Evolutionary conservation across 2,329 filamentous ascomycete species (phyloP).

Genomic region (Didymella pomorum): DNA sequence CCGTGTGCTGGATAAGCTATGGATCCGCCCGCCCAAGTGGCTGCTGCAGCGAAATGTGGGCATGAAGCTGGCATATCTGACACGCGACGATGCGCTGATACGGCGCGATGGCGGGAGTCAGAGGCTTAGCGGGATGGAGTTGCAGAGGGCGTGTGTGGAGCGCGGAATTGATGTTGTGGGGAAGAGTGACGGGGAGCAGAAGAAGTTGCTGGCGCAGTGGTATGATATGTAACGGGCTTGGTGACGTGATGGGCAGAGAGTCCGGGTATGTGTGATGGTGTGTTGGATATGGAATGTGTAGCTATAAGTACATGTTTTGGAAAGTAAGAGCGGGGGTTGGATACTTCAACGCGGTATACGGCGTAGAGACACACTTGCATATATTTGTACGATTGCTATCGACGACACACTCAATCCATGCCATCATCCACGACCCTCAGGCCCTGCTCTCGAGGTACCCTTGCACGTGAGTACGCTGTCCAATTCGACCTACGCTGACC

Average conservation of each 20-base stretch:
- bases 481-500: too few relatives aligned
- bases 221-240: conserved; percentile 5
- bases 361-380: neutral
- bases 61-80: conserved; percentile 68
- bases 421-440: neutral
- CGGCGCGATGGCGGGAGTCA: conserved; percentile 66
- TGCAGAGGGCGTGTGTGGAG: conserved; percentile 74
- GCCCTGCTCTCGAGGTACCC: neutral
- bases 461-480: neutral
- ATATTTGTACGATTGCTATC: neutral
- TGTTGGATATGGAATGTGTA: neutral
- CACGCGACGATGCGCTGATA: conserved; percentile 75
- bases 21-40: conserved; percentile 51
- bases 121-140: conserved; percentile 68
- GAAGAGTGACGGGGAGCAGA: conserved; percentile 40
- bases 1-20: conserved; percentile 51
- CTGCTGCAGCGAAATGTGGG: conserved; percentile 64
- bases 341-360: neutral
- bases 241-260: too few relatives aligned
- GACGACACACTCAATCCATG: neutral
- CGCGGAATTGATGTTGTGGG: conserved; percentile 41
- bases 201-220: conserved; percentile 36
- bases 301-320: too few relatives aligned
- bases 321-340: neutral
- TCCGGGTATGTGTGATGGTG: neutral